Evolutionary conservation across 2,329 filamentous ascomycete species (phyloP), one percentile per base, ranked within the genome.

Genomic region (Aspergillus fumigatus): DNA sequence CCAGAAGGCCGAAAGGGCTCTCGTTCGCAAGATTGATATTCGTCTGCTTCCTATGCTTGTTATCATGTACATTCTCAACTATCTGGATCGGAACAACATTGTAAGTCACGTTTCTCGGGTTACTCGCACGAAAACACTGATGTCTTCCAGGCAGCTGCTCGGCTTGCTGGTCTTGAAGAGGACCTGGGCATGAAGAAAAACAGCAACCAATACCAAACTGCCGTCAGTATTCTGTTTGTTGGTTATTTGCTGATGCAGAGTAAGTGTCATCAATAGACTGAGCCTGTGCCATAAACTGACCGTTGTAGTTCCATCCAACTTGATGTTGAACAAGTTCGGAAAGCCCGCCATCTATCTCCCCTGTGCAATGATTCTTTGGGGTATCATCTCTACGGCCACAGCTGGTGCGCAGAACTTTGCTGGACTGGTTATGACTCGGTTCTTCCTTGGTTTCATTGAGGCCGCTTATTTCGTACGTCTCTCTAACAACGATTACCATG

Each of bases 11-110:
- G 87, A 90, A 68, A 77, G 73, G 56, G 80, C 77, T 38, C 74
- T 92, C 64, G 81, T 85, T 70, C 82, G 85, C 63, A 92, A 90
- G 75, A 85, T 92, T 54, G 89, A 92, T 67, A 64, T 80, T 21
- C 81, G 88, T 52, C 58, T 91, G 70, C 76, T 90, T 64, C 87
- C 87, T 0, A 85, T 86, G 73, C 77, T 91, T 56, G 83, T 91
- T 50, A 70, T 90, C 61, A 88, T 91, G 76, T 91, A 90, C 67
- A 89, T 91, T 69, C 79, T 88, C 75, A 90, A 91, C 73, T 91
- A 89, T 70, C 73, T 88, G 11, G 83, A 86, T 62, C 75, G 80
- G 45, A 84, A 84, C 64, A 84, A 84, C 55, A 84, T 85, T 54
- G 82, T 82, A 2, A 75, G 63, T 59, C 27, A 21, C 7, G 17